Evolutionary conservation across 2,329 filamentous ascomycete species (phyloP).

Genomic region (Colletotrichum sp.): DNA sequence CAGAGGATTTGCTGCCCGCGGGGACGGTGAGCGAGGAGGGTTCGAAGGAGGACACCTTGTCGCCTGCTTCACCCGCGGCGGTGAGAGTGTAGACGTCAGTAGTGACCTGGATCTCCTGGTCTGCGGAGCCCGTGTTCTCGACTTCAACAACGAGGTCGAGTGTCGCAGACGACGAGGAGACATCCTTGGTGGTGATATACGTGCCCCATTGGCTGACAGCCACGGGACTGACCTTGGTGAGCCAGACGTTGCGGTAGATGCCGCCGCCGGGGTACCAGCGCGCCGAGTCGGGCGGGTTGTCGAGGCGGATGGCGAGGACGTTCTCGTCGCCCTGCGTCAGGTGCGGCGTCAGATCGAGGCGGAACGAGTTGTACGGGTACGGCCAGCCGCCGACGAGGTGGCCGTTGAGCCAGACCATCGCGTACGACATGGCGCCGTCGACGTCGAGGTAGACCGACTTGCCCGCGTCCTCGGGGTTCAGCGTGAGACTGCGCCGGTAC

Average conservation of each 20-base stretch:
- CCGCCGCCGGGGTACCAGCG: conserved; percentile 61
- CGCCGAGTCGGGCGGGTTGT: conserved; percentile 52
- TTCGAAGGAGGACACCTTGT: conserved; percentile 38
- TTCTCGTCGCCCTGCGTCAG: conserved; percentile 39
- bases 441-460: conserved; percentile 51
- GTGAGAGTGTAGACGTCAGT: conserved; percentile 47
- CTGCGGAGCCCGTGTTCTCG: conserved; percentile 43
- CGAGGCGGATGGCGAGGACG: conserved; percentile 53
- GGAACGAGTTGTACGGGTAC: conserved; percentile 55
- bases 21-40: conserved; percentile 30
- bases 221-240: conserved; percentile 48
- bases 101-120: conserved; percentile 37
- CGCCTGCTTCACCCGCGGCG: conserved; percentile 27
- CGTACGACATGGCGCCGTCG: conserved; percentile 57
- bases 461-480: conserved; percentile 33
- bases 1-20: conserved; percentile 32
- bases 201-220: conserved; percentile 58
- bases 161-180: conserved; percentile 49
- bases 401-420: conserved; percentile 57
- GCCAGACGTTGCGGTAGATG: conserved; percentile 59
- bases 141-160: conserved; percentile 49
- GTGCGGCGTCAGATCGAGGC: conserved; percentile 53
- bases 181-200: conserved; percentile 47
- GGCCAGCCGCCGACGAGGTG: conserved; percentile 56
- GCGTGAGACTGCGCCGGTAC: conserved; percentile 49